Percentiles rank a stretch among this genome's conserved stretches.
These are phyloP conservation scores for Beauveria australis DNA, from an alignment of 2,329 filamentous ascomycete genomes.

Conservation along the genomic window DNA sequence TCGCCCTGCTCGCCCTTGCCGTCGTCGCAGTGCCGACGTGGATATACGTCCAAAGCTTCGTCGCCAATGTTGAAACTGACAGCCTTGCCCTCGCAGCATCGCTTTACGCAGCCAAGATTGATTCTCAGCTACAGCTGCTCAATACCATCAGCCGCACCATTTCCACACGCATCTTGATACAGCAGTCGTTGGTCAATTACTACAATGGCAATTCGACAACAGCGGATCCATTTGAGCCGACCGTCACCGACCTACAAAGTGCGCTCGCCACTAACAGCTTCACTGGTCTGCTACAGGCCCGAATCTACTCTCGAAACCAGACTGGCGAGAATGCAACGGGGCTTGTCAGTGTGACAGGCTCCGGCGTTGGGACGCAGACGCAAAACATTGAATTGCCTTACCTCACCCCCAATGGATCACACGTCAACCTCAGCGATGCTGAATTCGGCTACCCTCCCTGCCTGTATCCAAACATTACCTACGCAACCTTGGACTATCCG, in stretches of 20 bases:
- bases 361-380: constrained; percentile 20
- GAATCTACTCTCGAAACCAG: constrained; percentile 62
- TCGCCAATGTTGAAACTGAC: constrained; percentile 43
- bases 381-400: constrained; percentile 56
- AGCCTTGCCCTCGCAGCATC: constrained; percentile 72
- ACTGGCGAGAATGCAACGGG: constrained; percentile 44
- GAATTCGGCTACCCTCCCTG: constrained; percentile 59
- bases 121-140: constrained; percentile 70
- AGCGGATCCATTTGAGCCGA: constrained; percentile 49
- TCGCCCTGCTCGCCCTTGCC: constrained; percentile 65
- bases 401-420: constrained; percentile 45
- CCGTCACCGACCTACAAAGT: constrained; percentile 58
- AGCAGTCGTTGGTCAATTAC: constrained; percentile 42
- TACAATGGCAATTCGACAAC: constrained; percentile 47
- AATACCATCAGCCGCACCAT: constrained; percentile 67
- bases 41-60: constrained; percentile 49
- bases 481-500: constrained; percentile 35
- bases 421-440: constrained; percentile 52
- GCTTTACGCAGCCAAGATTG: constrained; percentile 75
- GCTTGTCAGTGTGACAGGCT: constrained; percentile 57
- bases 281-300: constrained; percentile 57
- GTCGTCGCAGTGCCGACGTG: constrained; percentile 73
- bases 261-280: constrained; percentile 56
- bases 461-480: constrained; percentile 75
- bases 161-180: constrained; percentile 55